Base-by-base conservation (phyloP, 1,284 basidiomycete genomes). In the Cystobasidium sp. region DNA sequence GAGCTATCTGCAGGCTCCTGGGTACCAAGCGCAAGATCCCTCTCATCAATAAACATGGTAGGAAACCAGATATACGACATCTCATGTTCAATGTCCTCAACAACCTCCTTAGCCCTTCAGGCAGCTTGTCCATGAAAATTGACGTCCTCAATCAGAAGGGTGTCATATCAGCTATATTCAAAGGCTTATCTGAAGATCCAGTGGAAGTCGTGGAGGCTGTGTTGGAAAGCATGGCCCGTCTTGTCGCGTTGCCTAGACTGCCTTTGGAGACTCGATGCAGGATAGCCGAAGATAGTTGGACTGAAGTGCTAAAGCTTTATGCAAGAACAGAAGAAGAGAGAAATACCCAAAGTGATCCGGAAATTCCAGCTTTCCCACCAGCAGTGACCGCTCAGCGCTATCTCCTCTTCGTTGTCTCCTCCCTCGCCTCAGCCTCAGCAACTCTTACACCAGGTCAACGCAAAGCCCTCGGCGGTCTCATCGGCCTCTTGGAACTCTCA, bases 41-140 rank as follows among this genome's bases (percentile, higher is more conserved):
- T 9, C 37, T 73, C n/a, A 43, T 66, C 7, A 73, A 61, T 20
- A 65, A 66, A 59, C 43, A 56, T 16, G 70, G 70, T 24, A 1
- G 70, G 16, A 73, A 66, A 52, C 70, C 70, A n/a, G 75, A 75
- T 51, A 72, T 67, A 16, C 68, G 75, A 20, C 63, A 71, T 18
- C 58, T 75, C 20, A 72, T 68, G 55, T 52, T 75, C 41, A 65
- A 46, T 24, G 46, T 67, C 7, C 68, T 75, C 3, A 43, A 63
- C 47, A 55, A 43, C 6, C 63, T 72, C 5, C 64, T 75, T 39
- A 37, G 55, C 8, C 52, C 68, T 0, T 51, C 39, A 37, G 39
- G 61, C 14, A 43, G 68, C 22, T 20, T 65, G 39, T 46, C 63
- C 39, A 44, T 75, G 62, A 75, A 75, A 51, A 55, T 63, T n/a